Percentiles rank a stretch among this genome's conserved stretches.
Conservation (phyloP, 2,329 filamentous ascomycete genomes). For the Botryotinia calthae region DNA sequence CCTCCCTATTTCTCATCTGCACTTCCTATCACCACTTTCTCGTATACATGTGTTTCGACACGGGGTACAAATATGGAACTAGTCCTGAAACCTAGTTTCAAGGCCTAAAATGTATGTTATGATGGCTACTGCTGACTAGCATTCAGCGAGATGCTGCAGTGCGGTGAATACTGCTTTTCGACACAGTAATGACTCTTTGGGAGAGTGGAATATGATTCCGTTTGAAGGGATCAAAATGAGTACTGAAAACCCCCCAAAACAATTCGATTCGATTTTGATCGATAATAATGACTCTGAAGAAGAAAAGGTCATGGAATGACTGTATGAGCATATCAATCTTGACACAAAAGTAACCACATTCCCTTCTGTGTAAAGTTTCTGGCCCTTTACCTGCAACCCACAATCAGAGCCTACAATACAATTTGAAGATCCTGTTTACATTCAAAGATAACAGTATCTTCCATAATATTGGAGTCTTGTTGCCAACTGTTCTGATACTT, state of each 20-base stretch:
- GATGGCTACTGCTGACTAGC: background rate
- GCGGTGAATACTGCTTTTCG: background rate
- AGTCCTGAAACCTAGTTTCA: background rate
- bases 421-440: background rate
- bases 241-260: background rate
- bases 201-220: background rate
- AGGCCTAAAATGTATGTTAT: background rate
- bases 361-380: background rate
- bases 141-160: background rate
- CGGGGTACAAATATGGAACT: background rate
- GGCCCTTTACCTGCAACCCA: background rate
- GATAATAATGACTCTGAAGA: background rate
- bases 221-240: background rate
- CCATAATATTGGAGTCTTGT: background rate
- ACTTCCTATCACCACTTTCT: background rate
- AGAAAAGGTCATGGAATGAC: background rate
- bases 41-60: background rate
- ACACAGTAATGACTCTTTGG: background rate
- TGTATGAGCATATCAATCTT: background rate
- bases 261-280: background rate
- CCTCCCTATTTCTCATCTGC: background rate
- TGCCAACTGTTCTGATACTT: background rate
- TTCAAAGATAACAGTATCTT: background rate
- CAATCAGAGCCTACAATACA: background rate
- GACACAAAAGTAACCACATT: background rate